Conservation (phyloP, 2,329 filamentous ascomycete genomes). For the Chrysoporthe deuterocubensis region DNA sequence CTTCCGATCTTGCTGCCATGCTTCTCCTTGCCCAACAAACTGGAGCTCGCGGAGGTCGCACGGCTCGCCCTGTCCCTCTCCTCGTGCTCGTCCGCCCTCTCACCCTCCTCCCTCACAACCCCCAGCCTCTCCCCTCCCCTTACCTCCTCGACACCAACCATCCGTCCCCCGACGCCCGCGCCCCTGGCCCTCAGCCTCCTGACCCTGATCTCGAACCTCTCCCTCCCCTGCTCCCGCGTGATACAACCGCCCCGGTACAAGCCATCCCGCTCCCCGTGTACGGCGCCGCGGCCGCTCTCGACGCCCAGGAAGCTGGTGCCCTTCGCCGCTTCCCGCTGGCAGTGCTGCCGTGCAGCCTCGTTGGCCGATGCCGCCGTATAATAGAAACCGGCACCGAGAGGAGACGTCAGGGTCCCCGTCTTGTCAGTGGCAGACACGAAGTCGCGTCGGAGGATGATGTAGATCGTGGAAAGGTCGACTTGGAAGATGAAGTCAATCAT, state of each 20-base stretch:
- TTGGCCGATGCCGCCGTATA: conserved; percentile 26
- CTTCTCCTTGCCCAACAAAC: conserved; percentile 2
- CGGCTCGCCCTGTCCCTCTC: not conserved
- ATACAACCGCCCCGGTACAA: conserved; percentile 25
- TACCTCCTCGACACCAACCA: conserved; percentile 3
- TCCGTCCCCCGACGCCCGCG: conserved; percentile 11
- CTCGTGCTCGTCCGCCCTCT: not conserved
- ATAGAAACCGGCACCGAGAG: conserved; percentile 21
- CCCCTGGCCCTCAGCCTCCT: conserved; percentile 21
- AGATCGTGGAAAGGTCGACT: conserved; percentile 27
- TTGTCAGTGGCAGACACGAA: conserved; percentile 16
- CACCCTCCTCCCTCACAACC: conserved; percentile 16
- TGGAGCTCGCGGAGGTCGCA: conserved; percentile 19
- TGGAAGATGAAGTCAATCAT: conserved; percentile 29
- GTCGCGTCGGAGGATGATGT: conserved; percentile 26
- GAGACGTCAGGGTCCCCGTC: conserved; percentile 14
- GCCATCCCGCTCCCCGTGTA: conserved; percentile 24
- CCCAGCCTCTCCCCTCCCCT: conserved; percentile 9
- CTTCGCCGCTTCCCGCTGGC: conserved; percentile 21
- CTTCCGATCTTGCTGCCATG: conserved; percentile 18
- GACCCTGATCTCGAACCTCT: conserved; percentile 27
- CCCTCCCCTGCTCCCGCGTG: conserved; percentile 20
- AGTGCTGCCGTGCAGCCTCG: conserved; percentile 23
- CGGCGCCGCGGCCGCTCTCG: conserved; percentile 12
- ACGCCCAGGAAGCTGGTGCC: not conserved